Conservation (phyloP, 805 yeast species). For the Spathaspora passalidarum region DNA sequence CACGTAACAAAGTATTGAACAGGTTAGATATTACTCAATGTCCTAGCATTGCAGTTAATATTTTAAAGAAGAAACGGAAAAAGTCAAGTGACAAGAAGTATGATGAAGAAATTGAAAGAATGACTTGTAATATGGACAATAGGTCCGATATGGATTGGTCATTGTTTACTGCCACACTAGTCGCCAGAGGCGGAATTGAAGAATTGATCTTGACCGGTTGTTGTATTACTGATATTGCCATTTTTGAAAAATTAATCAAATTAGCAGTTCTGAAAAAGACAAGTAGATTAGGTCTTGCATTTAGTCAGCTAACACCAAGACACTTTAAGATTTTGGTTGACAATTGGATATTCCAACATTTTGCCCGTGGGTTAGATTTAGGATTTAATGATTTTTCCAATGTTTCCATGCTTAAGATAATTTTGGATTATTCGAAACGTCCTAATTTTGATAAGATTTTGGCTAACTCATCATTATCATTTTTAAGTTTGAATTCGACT, state of each 20-base stretch:
- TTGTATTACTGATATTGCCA: conserved; percentile 52
- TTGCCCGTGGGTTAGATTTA: conserved; percentile 70
- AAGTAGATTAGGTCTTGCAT: conserved; percentile 70
- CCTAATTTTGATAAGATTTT: conserved; percentile 18
- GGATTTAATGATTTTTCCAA: conserved; percentile 74
- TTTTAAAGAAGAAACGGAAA: conserved; percentile 36
- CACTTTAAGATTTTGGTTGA: conserved; percentile 54
- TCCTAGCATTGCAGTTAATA: conserved; percentile 45
- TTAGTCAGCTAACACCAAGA: conserved; percentile 58
- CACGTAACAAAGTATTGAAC: conserved; percentile 55
- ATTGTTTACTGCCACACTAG: conserved; percentile 65
- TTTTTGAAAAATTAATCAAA: conserved; percentile 53
- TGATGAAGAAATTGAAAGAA: conserved; percentile 31
- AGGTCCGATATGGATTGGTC: conserved; percentile 85
- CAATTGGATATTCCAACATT: conserved; percentile 51
- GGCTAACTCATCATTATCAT: conserved; percentile 26
- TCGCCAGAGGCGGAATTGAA: conserved; percentile 70
- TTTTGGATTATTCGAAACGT: conserved; percentile 28
- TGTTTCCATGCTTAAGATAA: conserved; percentile 28
- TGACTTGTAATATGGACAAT: conserved; percentile 48
- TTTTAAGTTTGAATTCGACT: conserved; percentile 66
- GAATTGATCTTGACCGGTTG: conserved; percentile 80
- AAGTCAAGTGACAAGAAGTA: conserved; percentile 15
- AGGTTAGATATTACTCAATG: conserved; percentile 73
- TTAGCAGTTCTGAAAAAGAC: conserved; percentile 57